These are phyloP conservation scores for Globisporangium perplexum DNA, from an alignment of 352 stramenopile species.

Conservation along the genomic window DNA sequence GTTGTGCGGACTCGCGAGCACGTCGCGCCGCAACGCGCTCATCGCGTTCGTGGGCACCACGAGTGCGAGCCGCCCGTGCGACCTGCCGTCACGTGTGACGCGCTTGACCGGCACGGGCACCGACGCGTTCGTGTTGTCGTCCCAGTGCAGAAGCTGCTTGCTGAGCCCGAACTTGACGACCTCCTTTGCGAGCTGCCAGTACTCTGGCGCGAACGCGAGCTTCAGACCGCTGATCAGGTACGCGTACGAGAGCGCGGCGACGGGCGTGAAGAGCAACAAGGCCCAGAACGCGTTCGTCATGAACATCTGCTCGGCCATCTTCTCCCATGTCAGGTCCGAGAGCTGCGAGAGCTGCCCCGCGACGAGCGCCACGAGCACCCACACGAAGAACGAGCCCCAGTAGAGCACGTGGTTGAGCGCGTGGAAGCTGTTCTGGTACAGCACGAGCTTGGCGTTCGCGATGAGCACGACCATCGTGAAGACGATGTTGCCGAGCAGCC, in stretches of 20 bases:
- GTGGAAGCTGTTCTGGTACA: constrained; percentile 77
- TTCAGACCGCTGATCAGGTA: constrained; percentile 52
- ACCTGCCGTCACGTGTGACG: constrained; percentile 7
- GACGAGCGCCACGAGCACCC: constrained; percentile 53
- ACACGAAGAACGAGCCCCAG: constrained; percentile 51
- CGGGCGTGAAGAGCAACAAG: constrained; percentile 42
- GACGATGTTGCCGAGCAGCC: constrained; percentile 73
- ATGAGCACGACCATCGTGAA: constrained; percentile 76
- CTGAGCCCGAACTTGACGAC: constrained; percentile 62
- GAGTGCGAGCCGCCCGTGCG: constrained; percentile 20
- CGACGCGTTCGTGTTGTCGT: constrained; percentile 52
- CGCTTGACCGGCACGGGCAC: constrained; percentile 40
- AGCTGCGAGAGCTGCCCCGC: constrained; percentile 45
- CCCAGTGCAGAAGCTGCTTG: constrained; percentile 47
- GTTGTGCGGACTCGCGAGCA: constrained; percentile 29
- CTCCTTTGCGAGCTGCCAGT: constrained; percentile 77
- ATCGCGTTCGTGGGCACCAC: constrained; percentile 31
- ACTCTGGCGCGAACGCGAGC: constrained; percentile 61
- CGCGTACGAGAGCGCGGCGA: constrained; percentile 42
- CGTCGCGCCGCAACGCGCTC: constrained; percentile 11
- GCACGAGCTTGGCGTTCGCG: constrained; percentile 73
- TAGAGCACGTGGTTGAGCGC: constrained; percentile 65
- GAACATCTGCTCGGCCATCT: constrained; percentile 66
- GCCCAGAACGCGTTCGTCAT: constrained; percentile 50
- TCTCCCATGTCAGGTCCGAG: constrained; percentile 67